Base-by-base conservation (phyloP, 208 protist genomes). In the Leishmania major region DNA sequence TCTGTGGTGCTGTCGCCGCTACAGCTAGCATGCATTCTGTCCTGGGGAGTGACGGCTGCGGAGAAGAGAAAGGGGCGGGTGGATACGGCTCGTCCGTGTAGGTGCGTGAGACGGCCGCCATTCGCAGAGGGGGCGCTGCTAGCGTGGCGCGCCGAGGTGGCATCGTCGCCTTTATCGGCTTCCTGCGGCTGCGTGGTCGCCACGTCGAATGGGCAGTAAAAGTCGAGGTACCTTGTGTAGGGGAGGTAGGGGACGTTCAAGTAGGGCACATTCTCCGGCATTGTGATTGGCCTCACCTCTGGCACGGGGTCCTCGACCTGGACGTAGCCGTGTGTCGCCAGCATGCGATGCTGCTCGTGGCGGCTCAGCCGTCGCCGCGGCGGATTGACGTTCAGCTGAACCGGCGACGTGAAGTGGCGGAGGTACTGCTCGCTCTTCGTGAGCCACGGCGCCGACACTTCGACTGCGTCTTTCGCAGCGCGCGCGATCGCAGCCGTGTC, bases 281-380 rank as follows among this genome's bases (percentile, higher is more conserved):
- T 87, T 28, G 79, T 55, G 51, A 93, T 84, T 8, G 81, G 88
- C 69, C 85, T 55, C 79, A 95, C 90, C 55, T 89, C 84, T 1
- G 90, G 92, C 69, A 94, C 87, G 0, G 90, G 82, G 53, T 89
- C 81, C 67, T 90, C 88, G 3, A 84, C 49, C 15, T 66, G 74
- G 1, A 92, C 80, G 78, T 77, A 76, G 40, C 90, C 92, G 22
- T 84, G 77, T 73, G 78, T 91, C 1, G 87, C 84, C 49, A 95
- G 28, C 87, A 93, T 90, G 66, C 89, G 92, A 81, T 97, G 94
- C 82, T 96, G 92, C 83, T 94, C 92, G 80, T 97, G 83, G 2
- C 94, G 92, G 40, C 91, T 93, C 57, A 93, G 86, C 4, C 90
- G 88, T 53, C 81, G 80, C 28, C 83, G 76, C 5, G 85, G 87